These are phyloP conservation scores for Neurospora sp. DNA, from an alignment of 495 filamentous ascomycete genomes.

Conservation along the genomic window DNA sequence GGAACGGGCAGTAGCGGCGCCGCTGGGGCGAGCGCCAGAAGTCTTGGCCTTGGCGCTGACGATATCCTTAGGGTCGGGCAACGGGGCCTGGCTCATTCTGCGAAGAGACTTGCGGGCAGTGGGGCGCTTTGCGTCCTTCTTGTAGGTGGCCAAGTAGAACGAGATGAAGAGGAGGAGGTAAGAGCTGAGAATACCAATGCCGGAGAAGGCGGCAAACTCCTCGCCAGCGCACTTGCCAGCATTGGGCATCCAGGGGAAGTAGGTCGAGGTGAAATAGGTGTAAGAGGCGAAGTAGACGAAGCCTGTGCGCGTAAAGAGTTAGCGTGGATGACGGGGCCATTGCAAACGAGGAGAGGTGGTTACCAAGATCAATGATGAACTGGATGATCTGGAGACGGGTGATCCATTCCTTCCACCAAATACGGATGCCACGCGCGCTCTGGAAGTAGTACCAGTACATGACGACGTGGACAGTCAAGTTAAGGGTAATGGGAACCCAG, in stretches of 20 bases:
- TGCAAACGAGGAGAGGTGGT: constrained; percentile 7
- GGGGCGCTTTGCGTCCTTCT: constrained; percentile 62
- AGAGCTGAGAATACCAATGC: constrained; percentile 80
- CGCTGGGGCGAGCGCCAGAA: constrained; percentile 3
- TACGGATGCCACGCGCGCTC: constrained; percentile 65
- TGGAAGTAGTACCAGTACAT: constrained; percentile 72
- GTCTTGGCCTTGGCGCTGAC: constrained; percentile 19
- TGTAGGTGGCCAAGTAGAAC: constrained; percentile 97
- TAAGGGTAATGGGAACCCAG: constrained; percentile 70
- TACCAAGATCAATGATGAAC: constrained; percentile 72
- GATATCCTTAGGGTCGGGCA: constrained; percentile 37
- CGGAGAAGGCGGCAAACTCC: constrained; percentile 92
- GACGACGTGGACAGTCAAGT: constrained; percentile 65
- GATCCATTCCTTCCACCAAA: constrained; percentile 91
- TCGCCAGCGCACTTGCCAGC: constrained; percentile 83
- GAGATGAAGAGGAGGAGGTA: constrained; percentile 98
- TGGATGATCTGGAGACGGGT: constrained; percentile 77
- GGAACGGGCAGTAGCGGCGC: constrained; percentile 29
- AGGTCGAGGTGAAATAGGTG: constrained; percentile 87
- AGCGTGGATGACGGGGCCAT: constrained; percentile 1
- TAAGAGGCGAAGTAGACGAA: constrained; percentile 96
- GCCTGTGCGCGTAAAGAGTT: constrained; percentile 33
- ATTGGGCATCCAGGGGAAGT: constrained; percentile 79
- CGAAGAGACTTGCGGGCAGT: constrained; percentile 46
- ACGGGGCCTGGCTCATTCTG: constrained; percentile 44